Conservation (phyloP, 495 filamentous ascomycete species). For the Sabuloglossum arenarium region DNA sequence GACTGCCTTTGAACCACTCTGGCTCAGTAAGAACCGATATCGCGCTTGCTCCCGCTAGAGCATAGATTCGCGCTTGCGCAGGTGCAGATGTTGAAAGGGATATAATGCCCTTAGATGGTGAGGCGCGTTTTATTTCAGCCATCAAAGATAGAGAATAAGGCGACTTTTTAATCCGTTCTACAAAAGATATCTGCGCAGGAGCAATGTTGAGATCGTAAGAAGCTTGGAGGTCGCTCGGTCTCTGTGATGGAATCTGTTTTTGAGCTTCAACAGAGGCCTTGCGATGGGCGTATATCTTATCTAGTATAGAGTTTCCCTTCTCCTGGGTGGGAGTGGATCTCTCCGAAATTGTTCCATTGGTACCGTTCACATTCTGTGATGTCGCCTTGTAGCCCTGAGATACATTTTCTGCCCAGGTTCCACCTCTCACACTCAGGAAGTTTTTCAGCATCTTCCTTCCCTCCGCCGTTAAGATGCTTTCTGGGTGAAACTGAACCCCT, state of each 20-base stretch:
- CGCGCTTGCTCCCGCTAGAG: conserved; percentile 80
- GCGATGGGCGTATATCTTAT: conserved; percentile 78
- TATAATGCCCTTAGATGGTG: conserved; percentile 91
- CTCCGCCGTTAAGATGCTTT: conserved; percentile 83
- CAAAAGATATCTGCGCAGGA: conserved; percentile 69
- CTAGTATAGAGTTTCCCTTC: conserved; percentile 35
- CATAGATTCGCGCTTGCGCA: conserved; percentile 77
- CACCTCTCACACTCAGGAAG: conserved; percentile 67
- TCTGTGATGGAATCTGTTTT: conserved; percentile 66
- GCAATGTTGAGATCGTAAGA: conserved; percentile 65
- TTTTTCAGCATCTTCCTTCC: conserved; percentile 81
- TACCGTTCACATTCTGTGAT: neutral
- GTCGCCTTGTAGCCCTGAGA: conserved; percentile 3
- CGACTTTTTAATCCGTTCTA: conserved; percentile 55
- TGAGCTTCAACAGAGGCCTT: conserved; percentile 58
- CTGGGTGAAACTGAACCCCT: conserved; percentile 93
- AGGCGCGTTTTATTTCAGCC: conserved; percentile 94
- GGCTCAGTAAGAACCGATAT: conserved; percentile 97
- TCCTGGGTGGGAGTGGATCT: conserved; percentile 6
- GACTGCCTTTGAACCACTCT: conserved; percentile 95
- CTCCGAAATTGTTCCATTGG: conserved; percentile 7
- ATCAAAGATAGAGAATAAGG: conserved; percentile 69
- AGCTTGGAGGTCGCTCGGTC: conserved; percentile 69
- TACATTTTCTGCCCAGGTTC: conserved; percentile 75
- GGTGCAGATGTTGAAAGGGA: conserved; percentile 72